Evolutionary conservation across 2,329 filamentous ascomycete genomes (phyloP), one percentile per base, ranked within the genome.

Genomic region (Thielaviopsis populi): DNA sequence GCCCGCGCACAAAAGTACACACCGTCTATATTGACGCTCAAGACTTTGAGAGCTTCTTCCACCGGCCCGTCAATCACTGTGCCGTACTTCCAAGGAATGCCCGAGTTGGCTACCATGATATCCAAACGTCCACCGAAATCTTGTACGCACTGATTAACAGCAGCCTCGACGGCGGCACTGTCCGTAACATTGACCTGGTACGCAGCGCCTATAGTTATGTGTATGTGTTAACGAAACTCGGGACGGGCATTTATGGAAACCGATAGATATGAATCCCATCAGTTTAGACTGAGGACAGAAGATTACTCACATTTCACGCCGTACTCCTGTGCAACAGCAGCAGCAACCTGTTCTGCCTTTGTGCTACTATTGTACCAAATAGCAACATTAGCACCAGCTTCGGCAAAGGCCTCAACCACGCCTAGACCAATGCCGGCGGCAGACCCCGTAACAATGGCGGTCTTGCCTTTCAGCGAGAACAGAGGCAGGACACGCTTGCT

Each of bases 1-100:
- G 83, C 84, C 69, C 81, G 81, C 43, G 87, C 88, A 70, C 84
- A 89, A 79, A 88, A 92, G 75, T 87, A 90, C 46, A 86, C 86
- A 61, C 87, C 86, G 72, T 89, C 86, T 15, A 92, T 74, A 72
- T 94, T 88, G 60, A 87, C 86, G 58, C 78, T 75, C 68, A 90
- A 78, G 46, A 92, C 85, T 66, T 83, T 80, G 60, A 79, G 79
- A 75, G 88, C 88, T 69, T 83, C 81, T 19, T 83, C 79, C 19
- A 85, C 71, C 4, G 81, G 75, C 27, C 84, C 86, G 67, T 88
- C 84, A 42, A 89, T 77, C 71, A 87, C 83, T 8, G 83, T 72
- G 0, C 86, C 85, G 66, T 88, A 78, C 1, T 80, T 84, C 87
- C 87, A 91, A 0, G 84, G 80, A 62, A 84, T 74, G 24, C 78